phyloP scores from a whole-genome alignment of 179 eudicot genomes.

The Heliamphora pulchella region DNA sequence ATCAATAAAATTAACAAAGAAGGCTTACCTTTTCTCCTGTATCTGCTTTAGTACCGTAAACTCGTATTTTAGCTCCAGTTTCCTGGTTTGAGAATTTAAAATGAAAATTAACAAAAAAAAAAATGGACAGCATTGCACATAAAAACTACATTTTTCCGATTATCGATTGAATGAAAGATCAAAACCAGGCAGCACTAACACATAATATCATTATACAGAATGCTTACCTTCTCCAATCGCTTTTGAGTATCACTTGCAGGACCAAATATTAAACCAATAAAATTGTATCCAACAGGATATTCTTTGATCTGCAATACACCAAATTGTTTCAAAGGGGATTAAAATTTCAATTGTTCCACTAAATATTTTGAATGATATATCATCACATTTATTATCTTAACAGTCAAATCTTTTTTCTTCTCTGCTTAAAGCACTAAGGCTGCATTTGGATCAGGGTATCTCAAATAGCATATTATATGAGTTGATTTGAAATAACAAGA shows the following conservation, averaged over 20 bases:
- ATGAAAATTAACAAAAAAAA: background rate
- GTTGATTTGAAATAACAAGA: background rate
- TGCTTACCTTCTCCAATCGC: conserved; percentile 77
- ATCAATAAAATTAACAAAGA: background rate
- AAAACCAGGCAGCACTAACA: conserved; percentile 6
- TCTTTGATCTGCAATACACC: conserved; percentile 47
- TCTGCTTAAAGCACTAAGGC: no score
- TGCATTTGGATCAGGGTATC: background rate
- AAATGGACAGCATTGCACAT: background rate
- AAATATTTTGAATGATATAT: background rate
- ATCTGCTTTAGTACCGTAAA: conserved; percentile 55
- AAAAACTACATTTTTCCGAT: background rate
- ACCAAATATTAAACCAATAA: conserved; percentile 68
- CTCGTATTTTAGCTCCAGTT: conserved; percentile 77
- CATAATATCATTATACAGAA: background rate
- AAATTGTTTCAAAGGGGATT: conserved; percentile 5
- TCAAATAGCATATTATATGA: background rate
- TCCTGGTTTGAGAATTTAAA: conserved; percentile 44
- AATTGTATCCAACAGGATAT: conserved; percentile 67
- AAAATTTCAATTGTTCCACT: conserved; percentile 7
- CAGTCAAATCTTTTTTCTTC: background rate
- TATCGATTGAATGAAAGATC: background rate
- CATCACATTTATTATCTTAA: background rate
- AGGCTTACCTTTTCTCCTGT: conserved; percentile 54
- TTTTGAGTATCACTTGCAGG: conserved; percentile 66